Evolutionary conservation across 2,329 filamentous ascomycete genomes (phyloP), one percentile per base, ranked within the genome.

Genomic region (Geosmithia flava): DNA sequence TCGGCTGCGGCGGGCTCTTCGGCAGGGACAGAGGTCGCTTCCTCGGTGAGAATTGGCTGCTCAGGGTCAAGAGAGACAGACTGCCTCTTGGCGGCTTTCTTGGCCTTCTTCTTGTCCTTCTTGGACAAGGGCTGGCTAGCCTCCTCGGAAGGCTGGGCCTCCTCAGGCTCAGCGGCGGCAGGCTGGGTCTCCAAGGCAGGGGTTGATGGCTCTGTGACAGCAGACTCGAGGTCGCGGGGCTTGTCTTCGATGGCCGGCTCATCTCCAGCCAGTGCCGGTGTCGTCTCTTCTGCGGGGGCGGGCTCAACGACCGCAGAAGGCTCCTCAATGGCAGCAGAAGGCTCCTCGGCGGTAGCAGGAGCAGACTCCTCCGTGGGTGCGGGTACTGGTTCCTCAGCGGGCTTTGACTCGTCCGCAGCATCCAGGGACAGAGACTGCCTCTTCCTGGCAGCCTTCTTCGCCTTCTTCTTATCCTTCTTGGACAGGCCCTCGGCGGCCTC

Each of bases 391-490:
- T 42, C 30, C 8, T 20, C 45, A 19, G 20, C 16, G 19, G 33
- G 20, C 20, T 47, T 37, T 11, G 11, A 11, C 33, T 11, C 10
- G 15, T 37, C 33, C 15, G 33, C 13, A 13, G 10, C 33, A 16
- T 45, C 44, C n/a, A 27, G 16, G 6, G 20, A 6, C 8, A 19
- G n/a, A 20, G 40, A 20, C 42, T 41, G 20, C 23, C n/a, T n/a
- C 27, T 16, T 44, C 47, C 16, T 13, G 13, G 13, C 27, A 7
- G 33, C 33, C 20, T 41, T 17, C 27, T 37, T 42, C 8, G 54
- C 53, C 46, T 48, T 63, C 46, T 59, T 60, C 51, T 58, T 63
- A 2, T 62, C 60, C 49, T 62, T 66, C 53, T 64, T 63, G 16
- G 62, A 62, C 20, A 57, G 39, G 46, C 59, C 49, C 37, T 29